Percentiles rank a stretch among this genome's conserved stretches.
These are phyloP conservation scores for Kalmusia sp. DNA, from an alignment of 2,329 filamentous ascomycete species.

Conservation along the genomic window DNA sequence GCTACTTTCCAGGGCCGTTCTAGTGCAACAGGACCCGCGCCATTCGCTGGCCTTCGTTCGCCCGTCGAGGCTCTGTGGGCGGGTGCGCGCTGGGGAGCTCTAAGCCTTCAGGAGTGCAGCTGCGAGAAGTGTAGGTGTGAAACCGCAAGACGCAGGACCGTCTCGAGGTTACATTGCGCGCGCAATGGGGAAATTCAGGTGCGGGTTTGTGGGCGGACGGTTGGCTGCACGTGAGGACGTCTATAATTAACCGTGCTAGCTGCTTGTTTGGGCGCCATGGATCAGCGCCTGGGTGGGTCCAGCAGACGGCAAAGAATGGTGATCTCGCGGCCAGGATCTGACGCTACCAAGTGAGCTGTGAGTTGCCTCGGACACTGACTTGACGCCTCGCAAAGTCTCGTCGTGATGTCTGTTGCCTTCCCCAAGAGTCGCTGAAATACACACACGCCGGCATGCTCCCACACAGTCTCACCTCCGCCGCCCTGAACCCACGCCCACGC, in stretches of 20 bases:
- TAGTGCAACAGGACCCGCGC: conserved; percentile 7
- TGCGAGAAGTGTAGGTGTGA: neutral
- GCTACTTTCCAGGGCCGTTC: conserved; percentile 20
- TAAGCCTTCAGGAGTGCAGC: neutral
- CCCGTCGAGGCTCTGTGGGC: neutral
- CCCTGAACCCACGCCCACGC: conserved; percentile 7
- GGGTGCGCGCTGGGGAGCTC: neutral
- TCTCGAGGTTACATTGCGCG: conserved; percentile 1
- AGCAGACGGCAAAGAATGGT: conserved; percentile 1
- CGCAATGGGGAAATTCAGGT: neutral
- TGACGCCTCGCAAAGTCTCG: conserved; percentile 8
- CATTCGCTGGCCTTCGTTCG: conserved; percentile 14
- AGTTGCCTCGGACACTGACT: conserved; percentile 3
- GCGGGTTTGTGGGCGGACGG: neutral
- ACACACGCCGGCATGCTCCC: conserved; percentile 24
- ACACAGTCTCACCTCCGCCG: conserved; percentile 17
- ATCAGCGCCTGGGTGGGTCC: conserved; percentile 6
- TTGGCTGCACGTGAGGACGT: conserved; percentile 1
- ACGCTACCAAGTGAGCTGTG: conserved; percentile 1
- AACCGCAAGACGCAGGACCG: neutral
- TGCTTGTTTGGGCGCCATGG: conserved; percentile 11
- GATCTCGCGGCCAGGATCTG: conserved; percentile 6
- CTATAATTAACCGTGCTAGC: neutral
- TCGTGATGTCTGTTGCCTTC: conserved; percentile 7
- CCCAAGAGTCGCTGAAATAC: conserved; percentile 17